phyloP scores from a whole-genome alignment of 2,329 filamentous ascomycete species.

The Alternaria postmessia region DNA sequence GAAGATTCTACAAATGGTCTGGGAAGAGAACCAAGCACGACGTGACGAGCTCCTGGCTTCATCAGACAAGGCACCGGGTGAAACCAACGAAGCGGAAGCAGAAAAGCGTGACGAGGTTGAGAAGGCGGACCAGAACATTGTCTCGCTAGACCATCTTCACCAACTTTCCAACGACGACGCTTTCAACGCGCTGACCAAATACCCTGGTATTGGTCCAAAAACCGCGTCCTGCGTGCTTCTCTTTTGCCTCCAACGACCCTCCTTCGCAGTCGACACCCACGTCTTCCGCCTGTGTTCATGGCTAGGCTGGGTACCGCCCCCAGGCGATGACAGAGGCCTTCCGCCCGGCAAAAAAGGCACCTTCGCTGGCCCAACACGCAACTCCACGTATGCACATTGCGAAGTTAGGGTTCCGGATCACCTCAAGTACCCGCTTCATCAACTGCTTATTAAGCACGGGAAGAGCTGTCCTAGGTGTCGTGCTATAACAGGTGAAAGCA shows the following conservation, averaged over 20 bases:
- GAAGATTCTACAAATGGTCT: slow-evolving; percentile 74
- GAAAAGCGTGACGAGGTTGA: slow-evolving; percentile 67
- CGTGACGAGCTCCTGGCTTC: slow-evolving; percentile 56
- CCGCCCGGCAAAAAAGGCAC: slow-evolving; percentile 49
- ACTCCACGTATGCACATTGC: slow-evolving; percentile 66
- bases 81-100: slow-evolving; percentile 56
- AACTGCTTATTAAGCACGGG: slow-evolving; percentile 69
- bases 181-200: slow-evolving; percentile 65
- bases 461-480: slow-evolving; percentile 68
- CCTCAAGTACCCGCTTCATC: slow-evolving; percentile 69
- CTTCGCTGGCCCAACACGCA: slow-evolving; percentile 56
- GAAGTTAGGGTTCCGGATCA: slow-evolving; percentile 69
- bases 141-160: slow-evolving; percentile 71
- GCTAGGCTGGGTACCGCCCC: slow-evolving; percentile 67
- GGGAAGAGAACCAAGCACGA: slow-evolving; percentile 70
- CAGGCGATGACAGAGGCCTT: slow-evolving; percentile 45
- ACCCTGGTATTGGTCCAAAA: slow-evolving; percentile 71
- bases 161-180: slow-evolving; percentile 63
- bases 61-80: slow-evolving; percentile 51
- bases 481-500: slow-evolving; percentile 67
- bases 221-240: slow-evolving; percentile 71
- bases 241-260: slow-evolving; percentile 70
- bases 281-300: slow-evolving; percentile 70
- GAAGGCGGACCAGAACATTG: slow-evolving; percentile 64
- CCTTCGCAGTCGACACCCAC: slow-evolving; percentile 72